These are phyloP conservation scores for Epipyxis sp. DNA, from an alignment of 108 stramenopile species.

Conservation along the genomic window DNA sequence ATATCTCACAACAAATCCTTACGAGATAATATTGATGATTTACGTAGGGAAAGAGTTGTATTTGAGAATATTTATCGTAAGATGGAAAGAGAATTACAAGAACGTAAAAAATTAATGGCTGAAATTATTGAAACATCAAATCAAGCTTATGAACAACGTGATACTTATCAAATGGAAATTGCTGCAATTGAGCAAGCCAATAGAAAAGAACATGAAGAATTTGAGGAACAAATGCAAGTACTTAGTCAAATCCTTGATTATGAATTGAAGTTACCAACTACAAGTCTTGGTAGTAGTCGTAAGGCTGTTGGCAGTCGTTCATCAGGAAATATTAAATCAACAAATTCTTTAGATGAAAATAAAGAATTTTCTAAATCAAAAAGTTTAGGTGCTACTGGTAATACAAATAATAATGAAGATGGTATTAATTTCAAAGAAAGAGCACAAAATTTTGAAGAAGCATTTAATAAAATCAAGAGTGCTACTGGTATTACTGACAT, in stretches of 20 bases:
- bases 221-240: constrained; percentile 65
- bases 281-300: neutral
- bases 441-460: constrained; percentile 72
- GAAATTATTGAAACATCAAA: constrained; percentile 74
- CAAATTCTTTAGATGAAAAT: neutral
- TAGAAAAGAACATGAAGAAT: constrained; percentile 68
- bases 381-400: constrained; percentile 23
- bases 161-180: constrained; percentile 72
- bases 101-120: constrained; percentile 75
- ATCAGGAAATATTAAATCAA: no score
- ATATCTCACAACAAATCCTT: constrained; percentile 70
- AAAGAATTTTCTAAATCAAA: neutral
- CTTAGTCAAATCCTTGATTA: constrained; percentile 47
- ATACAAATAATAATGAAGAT: constrained; percentile 31
- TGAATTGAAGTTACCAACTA: neutral
- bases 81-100: constrained; percentile 68
- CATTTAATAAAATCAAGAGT: constrained; percentile 67
- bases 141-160: constrained; percentile 75
- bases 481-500: constrained; percentile 66
- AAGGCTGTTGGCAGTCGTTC: neutral
- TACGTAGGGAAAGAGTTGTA: constrained; percentile 72
- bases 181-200: constrained; percentile 74
- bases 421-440: constrained; percentile 37
- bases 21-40: constrained; percentile 72
- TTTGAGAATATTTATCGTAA: constrained; percentile 77